Evolutionary conservation across 2,329 filamentous ascomycete species (phyloP), one percentile per base, ranked within the genome.

Genomic region (Colletotrichum sidae): DNA sequence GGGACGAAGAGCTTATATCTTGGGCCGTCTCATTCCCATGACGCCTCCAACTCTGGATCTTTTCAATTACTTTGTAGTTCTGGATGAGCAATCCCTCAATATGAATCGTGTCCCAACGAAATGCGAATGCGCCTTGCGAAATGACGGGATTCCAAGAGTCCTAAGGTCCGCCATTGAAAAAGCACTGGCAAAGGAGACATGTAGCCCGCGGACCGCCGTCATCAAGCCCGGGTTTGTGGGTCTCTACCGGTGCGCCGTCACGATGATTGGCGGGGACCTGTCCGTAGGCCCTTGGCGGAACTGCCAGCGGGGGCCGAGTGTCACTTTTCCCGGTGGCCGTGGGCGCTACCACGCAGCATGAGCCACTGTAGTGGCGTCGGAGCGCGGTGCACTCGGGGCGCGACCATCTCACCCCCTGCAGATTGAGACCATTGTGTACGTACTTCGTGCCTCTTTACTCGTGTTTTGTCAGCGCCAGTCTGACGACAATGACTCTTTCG

Each of bases 301-400:
- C 42, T 15, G 9, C 4, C 41, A 35, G 13, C 62, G 62, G 62
- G 52, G 58, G 41, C 58, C 58, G 62, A 47, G 41, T 55, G 49
- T 33, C 44, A 41, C 39, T 15, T 34, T 44, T 11, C 9, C 13
- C n/a, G n/a, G 25, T 25, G 4, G 25, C 25, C 25, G 25, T 4
- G 25, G 25, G 25, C 25, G 25, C 25, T 25, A 25, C 25, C 25
- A 25, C 25, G 25, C 25, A 25, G 25, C 25, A 25, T 25, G 25
- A 25, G 25, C 53, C 25, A 46, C 34, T 11, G 17, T 11, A n/a
- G 42, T 15, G 25, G 41, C 35, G 15, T 25, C 58, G 58, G 58
- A 49, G 35, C 10, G n/a, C 63, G 63, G 58, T 52, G 46, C 25
- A 35, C 47, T 62, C 63, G 63, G 63, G 58, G n/a, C 42, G 46